Percentiles rank a stretch among this genome's conserved stretches.
Conservation (phyloP, 2,329 filamentous ascomycete genomes). For the Stagonosporopsis cucurbitacearum region DNA sequence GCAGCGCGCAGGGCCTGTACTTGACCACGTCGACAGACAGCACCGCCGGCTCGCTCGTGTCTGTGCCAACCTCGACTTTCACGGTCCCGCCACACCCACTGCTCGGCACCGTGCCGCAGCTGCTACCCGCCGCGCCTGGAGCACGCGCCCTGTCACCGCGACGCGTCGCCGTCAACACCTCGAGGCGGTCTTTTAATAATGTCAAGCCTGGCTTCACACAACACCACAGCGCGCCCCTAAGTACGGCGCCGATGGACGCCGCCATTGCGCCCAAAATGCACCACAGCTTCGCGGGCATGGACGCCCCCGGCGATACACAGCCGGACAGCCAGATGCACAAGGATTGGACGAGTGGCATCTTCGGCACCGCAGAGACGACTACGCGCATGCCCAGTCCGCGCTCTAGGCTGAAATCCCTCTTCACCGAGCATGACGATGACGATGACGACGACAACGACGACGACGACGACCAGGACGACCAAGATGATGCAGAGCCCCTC, state of each 20-base stretch:
- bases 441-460: constrained; percentile 26
- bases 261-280: constrained; percentile 34
- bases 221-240: constrained; percentile 43
- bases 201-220: constrained; percentile 38
- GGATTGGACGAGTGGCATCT: constrained; percentile 45
- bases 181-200: constrained; percentile 28
- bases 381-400: constrained; percentile 17
- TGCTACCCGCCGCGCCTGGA: constrained; percentile 20
- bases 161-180: constrained; percentile 34
- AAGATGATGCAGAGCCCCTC: constrained; percentile 24
- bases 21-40: constrained; percentile 37
- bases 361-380: constrained; percentile 19
- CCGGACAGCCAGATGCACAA: constrained; percentile 56
- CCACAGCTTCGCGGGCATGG: constrained; percentile 49
- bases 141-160: constrained; percentile 25
- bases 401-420: constrained; percentile 22
- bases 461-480: constrained; percentile 23
- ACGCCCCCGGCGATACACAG: constrained; percentile 55
- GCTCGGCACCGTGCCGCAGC: constrained; percentile 21
- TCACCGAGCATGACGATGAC: constrained; percentile 25
- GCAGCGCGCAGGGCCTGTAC: constrained; percentile 28
- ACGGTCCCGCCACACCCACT: constrained; percentile 10
- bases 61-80: constrained; percentile 17
- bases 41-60: constrained; percentile 16
- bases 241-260: constrained; percentile 26